Evolutionary conservation across 768 basidiomycete species (phyloP), one percentile per base, ranked within the genome.

Genomic region (Mrakia frigida): DNA sequence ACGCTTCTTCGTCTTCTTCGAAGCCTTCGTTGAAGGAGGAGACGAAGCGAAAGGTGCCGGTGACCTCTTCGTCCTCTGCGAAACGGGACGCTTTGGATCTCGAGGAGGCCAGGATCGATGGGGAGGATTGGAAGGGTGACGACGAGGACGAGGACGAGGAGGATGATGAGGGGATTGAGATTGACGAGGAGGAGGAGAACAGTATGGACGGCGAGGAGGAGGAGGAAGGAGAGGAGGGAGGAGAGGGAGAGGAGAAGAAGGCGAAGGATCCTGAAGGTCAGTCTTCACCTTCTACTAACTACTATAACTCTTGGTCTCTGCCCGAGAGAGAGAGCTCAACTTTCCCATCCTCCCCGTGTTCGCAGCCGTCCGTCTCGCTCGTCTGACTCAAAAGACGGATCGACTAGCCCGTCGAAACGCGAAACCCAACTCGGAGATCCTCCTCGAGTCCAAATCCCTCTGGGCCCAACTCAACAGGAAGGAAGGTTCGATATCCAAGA

Each of bases 381-480:
- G 92, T 76, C 89, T 89, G 81, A 88, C 85, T 0, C 92, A 93
- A 82, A 89, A 89, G 70, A 86, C 80, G 11, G 82, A 93, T 0
- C 87, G 87, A 31, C 88, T 88, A 33, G 89, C 92, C 79, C 89
- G 93, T 16, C 88, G 87, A 60, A 90, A 91, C 0, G 87, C 90
- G 3, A 93, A 92, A 83, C 92, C 92, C 0, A 88, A 94, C 81
- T 90, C 91, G 0, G 84, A 86, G 10, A 82, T 94, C 0, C 87
- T 94, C 82, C 83, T 14, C 87, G 90, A 73, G 92, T 92, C 50
- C 93, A 94, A 78, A 82, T 86, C 86, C 18, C 85, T 91, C 14
- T 94, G 93, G 93, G 87, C 89, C 2, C 86, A 89, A 23, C 90
- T 90, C 1, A 88, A 89, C 74, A 88, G 91, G 83, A 91, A 90